phyloP scores from a whole-genome alignment of 768 basidiomycete species.

The Panaeolus cyanescens region DNA sequence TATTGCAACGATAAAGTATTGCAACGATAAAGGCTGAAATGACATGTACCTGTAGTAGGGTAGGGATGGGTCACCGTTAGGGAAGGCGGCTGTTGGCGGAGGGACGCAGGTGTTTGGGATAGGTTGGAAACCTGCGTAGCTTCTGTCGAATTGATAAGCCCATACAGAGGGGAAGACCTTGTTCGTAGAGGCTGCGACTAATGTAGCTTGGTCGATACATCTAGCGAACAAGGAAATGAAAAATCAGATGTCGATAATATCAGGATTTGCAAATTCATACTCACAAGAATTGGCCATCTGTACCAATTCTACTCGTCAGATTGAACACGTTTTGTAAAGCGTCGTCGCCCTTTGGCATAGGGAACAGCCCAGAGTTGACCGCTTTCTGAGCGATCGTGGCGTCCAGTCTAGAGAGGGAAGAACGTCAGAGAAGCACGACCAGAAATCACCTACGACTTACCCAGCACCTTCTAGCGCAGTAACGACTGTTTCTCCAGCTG shows the following conservation, averaged over 20 bases:
- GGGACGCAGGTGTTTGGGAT: slow-evolving; percentile 41
- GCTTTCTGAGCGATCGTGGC: not conserved
- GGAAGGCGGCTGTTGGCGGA: slow-evolving; percentile 35
- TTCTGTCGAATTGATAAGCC: slow-evolving; percentile 44
- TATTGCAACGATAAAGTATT: not conserved
- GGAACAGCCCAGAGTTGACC: slow-evolving; percentile 30
- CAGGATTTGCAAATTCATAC: slow-evolving; percentile 39
- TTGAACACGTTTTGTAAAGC: slow-evolving; percentile 42
- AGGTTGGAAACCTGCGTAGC: slow-evolving; percentile 42
- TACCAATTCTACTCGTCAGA: slow-evolving; percentile 31
- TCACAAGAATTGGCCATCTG: slow-evolving; percentile 40
- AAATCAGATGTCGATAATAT: slow-evolving; percentile 15
- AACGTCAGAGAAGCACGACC: not conserved
- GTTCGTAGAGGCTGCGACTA: slow-evolving; percentile 36
- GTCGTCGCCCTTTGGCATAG: slow-evolving; percentile 19
- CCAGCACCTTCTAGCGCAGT: slow-evolving; percentile 34
- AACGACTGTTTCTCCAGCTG: slow-evolving; percentile 27
- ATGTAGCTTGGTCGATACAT: slow-evolving; percentile 1
- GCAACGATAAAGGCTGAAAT: not conserved
- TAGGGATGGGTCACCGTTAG: slow-evolving; percentile 40
- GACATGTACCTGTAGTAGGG: slow-evolving; percentile 18
- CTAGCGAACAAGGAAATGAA: not conserved
- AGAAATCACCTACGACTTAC: slow-evolving; percentile 7
- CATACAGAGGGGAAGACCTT: slow-evolving; percentile 38
- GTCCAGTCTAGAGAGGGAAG: not conserved